Conservation (phyloP, 768 basidiomycete genomes). For the Polyporus arcularius region DNA sequence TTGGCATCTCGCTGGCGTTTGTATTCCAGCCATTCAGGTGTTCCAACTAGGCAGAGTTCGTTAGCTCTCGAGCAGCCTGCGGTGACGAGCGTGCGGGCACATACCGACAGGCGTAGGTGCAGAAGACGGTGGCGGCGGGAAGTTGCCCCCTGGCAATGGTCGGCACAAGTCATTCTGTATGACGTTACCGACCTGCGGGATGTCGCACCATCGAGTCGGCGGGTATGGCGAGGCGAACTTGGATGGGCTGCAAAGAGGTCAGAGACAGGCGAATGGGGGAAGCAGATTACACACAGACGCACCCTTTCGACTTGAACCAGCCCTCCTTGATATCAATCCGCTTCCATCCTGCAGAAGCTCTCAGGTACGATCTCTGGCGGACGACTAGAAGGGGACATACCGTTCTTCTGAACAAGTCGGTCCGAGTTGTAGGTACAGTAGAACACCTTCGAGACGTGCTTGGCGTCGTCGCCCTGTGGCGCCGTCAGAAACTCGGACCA, state of each 20-base stretch:
- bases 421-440: constrained; percentile 41
- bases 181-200: constrained; percentile 38
- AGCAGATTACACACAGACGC: neutral
- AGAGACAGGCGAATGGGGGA: neutral
- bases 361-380: neutral
- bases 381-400: constrained; percentile 29
- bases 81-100: constrained; percentile 1
- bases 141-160: constrained; percentile 40
- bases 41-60: constrained; percentile 15
- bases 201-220: constrained; percentile 36
- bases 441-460: constrained; percentile 36
- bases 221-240: constrained; percentile 45
- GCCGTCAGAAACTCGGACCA: constrained; percentile 42
- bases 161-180: constrained; percentile 44
- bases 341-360: constrained; percentile 45
- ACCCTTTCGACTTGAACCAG: constrained; percentile 38
- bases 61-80: no score
- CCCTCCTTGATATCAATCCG: constrained; percentile 43
- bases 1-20: neutral
- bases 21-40: constrained; percentile 20
- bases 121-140: constrained; percentile 27
- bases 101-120: constrained; percentile 35
- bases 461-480: constrained; percentile 33
- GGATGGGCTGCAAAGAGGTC: neutral
- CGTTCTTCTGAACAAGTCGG: constrained; percentile 46